A percentile compares a stretch with the other conserved stretches of the same genome.
Conservation (phyloP, 2,329 filamentous ascomycete species). For the Penicillium vulpinum region DNA sequence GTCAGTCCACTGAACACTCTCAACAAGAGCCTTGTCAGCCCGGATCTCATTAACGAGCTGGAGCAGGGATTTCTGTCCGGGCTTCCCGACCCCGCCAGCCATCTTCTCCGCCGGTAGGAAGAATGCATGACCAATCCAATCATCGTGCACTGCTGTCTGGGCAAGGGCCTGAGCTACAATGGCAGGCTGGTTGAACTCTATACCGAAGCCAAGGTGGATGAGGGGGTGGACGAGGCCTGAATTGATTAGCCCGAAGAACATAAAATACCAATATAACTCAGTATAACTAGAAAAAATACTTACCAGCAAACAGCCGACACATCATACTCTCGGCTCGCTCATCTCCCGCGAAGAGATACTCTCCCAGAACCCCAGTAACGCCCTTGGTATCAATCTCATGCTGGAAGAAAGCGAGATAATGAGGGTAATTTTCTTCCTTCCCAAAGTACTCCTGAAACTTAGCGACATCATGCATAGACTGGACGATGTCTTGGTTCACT, state of each 20-base stretch:
- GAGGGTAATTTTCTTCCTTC: constrained; percentile 64
- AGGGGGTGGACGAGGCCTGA: constrained; percentile 72
- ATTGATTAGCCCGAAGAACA: neutral
- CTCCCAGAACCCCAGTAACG: constrained; percentile 62
- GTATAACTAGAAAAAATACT: constrained; percentile 11
- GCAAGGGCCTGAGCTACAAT: constrained; percentile 79
- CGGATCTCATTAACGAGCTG: constrained; percentile 63
- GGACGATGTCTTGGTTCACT: constrained; percentile 52
- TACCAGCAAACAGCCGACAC: constrained; percentile 65
- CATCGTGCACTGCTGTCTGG: constrained; percentile 69
- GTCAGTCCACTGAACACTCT: constrained; percentile 55
- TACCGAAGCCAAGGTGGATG: constrained; percentile 80
- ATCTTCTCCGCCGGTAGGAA: constrained; percentile 47
- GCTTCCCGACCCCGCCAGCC: constrained; percentile 33
- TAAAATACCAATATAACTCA: constrained; percentile 1
- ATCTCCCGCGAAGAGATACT: constrained; percentile 69
- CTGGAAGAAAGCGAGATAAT: constrained; percentile 77
- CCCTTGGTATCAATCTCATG: constrained; percentile 65
- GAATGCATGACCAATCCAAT: constrained; percentile 54
- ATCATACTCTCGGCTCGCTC: constrained; percentile 68
- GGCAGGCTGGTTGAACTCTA: constrained; percentile 80
- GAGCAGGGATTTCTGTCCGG: constrained; percentile 48
- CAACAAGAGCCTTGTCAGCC: constrained; percentile 57
- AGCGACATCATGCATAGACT: constrained; percentile 58
- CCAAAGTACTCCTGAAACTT: constrained; percentile 63